Evolutionary conservation across 306 rosid genomes (phyloP).

Genomic region (Pterocarpus macrocarpus): DNA sequence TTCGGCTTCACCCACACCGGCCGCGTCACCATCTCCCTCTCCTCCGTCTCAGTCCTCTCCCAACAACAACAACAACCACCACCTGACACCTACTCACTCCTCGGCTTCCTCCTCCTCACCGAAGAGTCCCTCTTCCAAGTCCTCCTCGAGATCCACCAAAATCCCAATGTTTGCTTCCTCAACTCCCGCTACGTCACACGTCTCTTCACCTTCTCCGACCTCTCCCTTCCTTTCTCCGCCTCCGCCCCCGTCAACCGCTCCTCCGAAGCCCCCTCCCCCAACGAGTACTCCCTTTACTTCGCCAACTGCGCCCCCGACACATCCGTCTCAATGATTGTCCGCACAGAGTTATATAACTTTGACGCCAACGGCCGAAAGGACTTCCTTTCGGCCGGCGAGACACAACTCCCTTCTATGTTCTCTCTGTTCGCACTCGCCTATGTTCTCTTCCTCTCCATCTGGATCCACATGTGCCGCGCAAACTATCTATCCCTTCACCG

Average conservation of each 20-base stretch:
- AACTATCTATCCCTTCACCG: slow-evolving; percentile 73
- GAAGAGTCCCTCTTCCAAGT: slow-evolving; percentile 83
- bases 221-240: slow-evolving; percentile 67
- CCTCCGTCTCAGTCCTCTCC: slow-evolving; percentile 54
- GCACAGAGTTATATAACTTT: slow-evolving; percentile 71
- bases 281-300: slow-evolving; percentile 83
- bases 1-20: slow-evolving; percentile 92
- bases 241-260: slow-evolving; percentile 62
- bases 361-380: slow-evolving; percentile 57
- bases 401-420: slow-evolving; percentile 75
- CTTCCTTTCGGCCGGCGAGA: slow-evolving; percentile 86
- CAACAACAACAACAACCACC: too few relatives aligned
- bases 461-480: slow-evolving; percentile 61
- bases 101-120: slow-evolving; percentile 84
- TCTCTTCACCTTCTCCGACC: slow-evolving; percentile 72
- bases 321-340: slow-evolving; percentile 77
- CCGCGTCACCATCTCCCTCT: slow-evolving; percentile 64
- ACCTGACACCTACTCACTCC: slow-evolving; percentile 56
- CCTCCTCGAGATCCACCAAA: slow-evolving; percentile 83
- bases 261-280: slow-evolving; percentile 68
- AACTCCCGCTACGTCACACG: slow-evolving; percentile 61
- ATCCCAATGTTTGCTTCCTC: slow-evolving; percentile 74
- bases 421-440: slow-evolving; percentile 65
- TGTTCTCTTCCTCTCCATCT: slow-evolving; percentile 61
- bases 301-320: slow-evolving; percentile 83